Base-by-base conservation (phyloP, 495 filamentous ascomycete genomes). In the Xylaria palmicola region DNA sequence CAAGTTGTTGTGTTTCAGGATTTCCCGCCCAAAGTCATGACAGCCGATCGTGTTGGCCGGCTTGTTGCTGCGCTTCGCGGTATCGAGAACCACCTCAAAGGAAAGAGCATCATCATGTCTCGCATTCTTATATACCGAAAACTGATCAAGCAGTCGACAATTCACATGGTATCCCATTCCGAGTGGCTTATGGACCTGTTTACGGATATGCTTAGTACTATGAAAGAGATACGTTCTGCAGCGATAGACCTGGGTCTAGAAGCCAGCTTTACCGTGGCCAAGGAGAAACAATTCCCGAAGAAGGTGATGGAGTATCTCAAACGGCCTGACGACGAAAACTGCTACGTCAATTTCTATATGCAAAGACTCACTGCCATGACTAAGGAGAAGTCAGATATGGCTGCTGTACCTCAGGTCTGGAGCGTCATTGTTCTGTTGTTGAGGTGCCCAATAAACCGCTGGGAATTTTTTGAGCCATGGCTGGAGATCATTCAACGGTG, bases 381-480 rank as follows among this genome's bases (percentile, higher is more conserved):
- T 39, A 78, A 81, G 24, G 81, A 85, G 40, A 83, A 86, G 43
- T 81, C 87, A n/a, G 84, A 84, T 9, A 76, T 77, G 24, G 69
- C 79, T 0, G 81, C 85, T 59, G 91, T 94, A n/a, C 92, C 94
- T 6, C 87, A 90, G 55, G 89, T 97, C 30, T 98, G 93, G 93
- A 90, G 87, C 49, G 81, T 90, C 20, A 79, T 94, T 4, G 79
- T 93, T 8, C 79, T 97, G 3, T 83, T 97, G 20, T 78, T 96
- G 30, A 84, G 88, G 45, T 81, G 79, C 37, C 82, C 83, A 22
- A 67, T 92, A 15, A 84, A 90, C 30, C 77, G 83, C 59, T 97
- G 91, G 91, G 81, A 87, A 52, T 84, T 84, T 68, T 84, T 90
- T 59, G 82, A 78, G 19, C 78, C 79, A 5, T 98, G 90, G 88